Evolutionary conservation across 2,329 filamentous ascomycete genomes (phyloP).

Genomic region (Penicillium psychrosexuale): DNA sequence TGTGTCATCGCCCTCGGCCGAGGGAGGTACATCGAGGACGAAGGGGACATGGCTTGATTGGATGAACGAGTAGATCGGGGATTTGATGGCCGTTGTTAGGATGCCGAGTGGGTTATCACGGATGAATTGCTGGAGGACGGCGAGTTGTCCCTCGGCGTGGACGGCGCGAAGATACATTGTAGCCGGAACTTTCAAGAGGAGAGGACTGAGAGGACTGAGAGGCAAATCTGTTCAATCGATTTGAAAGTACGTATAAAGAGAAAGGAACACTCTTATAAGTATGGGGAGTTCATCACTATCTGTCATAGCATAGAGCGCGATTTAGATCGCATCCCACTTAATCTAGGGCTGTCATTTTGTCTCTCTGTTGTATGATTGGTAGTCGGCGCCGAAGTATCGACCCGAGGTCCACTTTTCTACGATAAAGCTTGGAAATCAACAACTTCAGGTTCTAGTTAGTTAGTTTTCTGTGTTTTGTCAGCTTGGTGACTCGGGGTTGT

Average conservation of each 20-base stretch:
- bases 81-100: conserved; percentile 59
- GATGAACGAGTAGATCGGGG: conserved; percentile 48
- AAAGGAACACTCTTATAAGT: background rate
- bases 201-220: background rate
- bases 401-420: background rate
- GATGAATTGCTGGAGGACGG: conserved; percentile 56
- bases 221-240: background rate
- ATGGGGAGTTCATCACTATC: background rate
- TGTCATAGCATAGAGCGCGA: background rate
- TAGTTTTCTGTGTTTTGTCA: no score
- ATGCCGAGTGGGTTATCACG: conserved; percentile 59
- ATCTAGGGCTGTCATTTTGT: background rate
- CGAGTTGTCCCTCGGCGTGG: conserved; percentile 53
- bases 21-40: conserved; percentile 49
- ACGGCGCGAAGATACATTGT: conserved; percentile 57
- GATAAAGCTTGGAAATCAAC: no score
- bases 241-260: no score
- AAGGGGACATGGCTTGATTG: conserved; percentile 62
- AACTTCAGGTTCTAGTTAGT: no score
- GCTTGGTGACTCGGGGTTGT: no score
- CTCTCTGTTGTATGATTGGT: background rate
- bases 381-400: background rate
- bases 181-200: no score
- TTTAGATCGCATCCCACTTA: background rate
- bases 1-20: conserved; percentile 34